Evolutionary conservation across 2,329 filamentous ascomycete genomes (phyloP).

Genomic region (Penicillium oxalicum): DNA sequence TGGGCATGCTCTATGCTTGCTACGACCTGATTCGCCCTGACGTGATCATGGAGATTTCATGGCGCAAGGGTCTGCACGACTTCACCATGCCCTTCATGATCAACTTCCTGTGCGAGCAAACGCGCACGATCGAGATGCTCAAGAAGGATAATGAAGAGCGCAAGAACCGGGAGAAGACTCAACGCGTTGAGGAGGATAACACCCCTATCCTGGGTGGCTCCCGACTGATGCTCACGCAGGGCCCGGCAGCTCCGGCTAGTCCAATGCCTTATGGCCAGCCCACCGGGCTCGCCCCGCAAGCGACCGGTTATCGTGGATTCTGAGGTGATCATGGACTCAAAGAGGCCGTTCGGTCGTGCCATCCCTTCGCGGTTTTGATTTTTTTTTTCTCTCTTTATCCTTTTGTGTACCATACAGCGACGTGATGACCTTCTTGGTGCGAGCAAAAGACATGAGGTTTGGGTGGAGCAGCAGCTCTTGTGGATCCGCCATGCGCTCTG

Average conservation of each 20-base stretch:
- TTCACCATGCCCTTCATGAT: conserved; percentile 99
- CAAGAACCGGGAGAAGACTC: conserved; percentile 63
- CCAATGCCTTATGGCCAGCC: conserved; percentile 64
- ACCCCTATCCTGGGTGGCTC: conserved; percentile 85
- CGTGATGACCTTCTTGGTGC: conserved; percentile 23
- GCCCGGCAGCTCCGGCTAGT: conserved; percentile 55
- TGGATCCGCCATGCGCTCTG: background rate
- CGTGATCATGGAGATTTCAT: conserved; percentile 89
- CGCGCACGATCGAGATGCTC: conserved; percentile 71
- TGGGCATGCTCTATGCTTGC: conserved; percentile 98
- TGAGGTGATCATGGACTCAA: conserved; percentile 29
- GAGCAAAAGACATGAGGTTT: conserved; percentile 21
- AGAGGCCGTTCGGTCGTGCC: conserved; percentile 1
- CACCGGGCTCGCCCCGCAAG: conserved; percentile 84
- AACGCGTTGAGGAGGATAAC: conserved; percentile 86
- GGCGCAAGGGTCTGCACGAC: conserved; percentile 89
- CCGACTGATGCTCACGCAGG: conserved; percentile 92
- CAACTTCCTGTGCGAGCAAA: conserved; percentile 91
- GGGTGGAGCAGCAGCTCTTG: conserved; percentile 6
- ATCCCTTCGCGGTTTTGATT: conserved; percentile 8
- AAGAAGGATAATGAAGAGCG: conserved; percentile 96
- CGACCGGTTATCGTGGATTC: conserved; percentile 65
- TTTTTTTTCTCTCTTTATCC: conserved; percentile 10
- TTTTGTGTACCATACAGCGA: conserved; percentile 33
- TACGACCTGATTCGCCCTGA: conserved; percentile 95